Percentiles rank a stretch among this genome's conserved stretches.
Conservation (phyloP, 306 rosid species). For the Vigna trinervia region DNA sequence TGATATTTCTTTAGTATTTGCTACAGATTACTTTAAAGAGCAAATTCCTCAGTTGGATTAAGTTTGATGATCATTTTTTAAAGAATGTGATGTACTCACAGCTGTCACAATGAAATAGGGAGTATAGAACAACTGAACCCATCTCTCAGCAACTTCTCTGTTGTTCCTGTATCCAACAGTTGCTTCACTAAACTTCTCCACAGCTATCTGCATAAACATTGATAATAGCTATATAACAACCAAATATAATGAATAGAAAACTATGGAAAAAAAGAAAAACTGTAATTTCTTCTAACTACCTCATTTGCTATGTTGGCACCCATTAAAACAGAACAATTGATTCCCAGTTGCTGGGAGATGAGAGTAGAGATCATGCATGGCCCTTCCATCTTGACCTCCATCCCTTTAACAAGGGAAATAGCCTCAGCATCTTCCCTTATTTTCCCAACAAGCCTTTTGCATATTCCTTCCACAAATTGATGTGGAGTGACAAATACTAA, state of each 20-base stretch:
- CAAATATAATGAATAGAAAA: slow-evolving; percentile 28
- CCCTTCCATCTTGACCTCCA: slow-evolving; percentile 99
- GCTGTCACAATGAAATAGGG: slow-evolving; percentile 79
- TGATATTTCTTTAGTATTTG: neutral
- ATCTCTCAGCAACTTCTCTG: slow-evolving; percentile 75
- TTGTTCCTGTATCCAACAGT: slow-evolving; percentile 84
- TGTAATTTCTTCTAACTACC: slow-evolving; percentile 49
- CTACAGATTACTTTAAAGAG: slow-evolving; percentile 7
- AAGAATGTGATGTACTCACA: slow-evolving; percentile 60
- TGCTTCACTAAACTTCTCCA: slow-evolving; percentile 96
- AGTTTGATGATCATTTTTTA: neutral
- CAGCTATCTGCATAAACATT: slow-evolving; percentile 55
- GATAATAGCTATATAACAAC: slow-evolving; percentile 21
- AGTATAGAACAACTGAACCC: slow-evolving; percentile 90
- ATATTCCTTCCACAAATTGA: slow-evolving; percentile 96
- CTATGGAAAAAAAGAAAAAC: neutral
- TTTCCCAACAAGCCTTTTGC: slow-evolving; percentile 80
- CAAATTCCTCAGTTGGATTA: slow-evolving; percentile 8
- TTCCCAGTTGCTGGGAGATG: slow-evolving; percentile 73
- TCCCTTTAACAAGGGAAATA: slow-evolving; percentile 94
- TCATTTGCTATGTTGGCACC: slow-evolving; percentile 98
- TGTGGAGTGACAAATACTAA: slow-evolving; percentile 97
- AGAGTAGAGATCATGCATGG: slow-evolving; percentile 96
- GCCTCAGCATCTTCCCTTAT: slow-evolving; percentile 80
- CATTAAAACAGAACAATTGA: slow-evolving; percentile 92